Evolutionary conservation across 2,329 filamentous ascomycete species (phyloP), one percentile per base, ranked within the genome.

Genomic region (Clonostachys rosea): DNA sequence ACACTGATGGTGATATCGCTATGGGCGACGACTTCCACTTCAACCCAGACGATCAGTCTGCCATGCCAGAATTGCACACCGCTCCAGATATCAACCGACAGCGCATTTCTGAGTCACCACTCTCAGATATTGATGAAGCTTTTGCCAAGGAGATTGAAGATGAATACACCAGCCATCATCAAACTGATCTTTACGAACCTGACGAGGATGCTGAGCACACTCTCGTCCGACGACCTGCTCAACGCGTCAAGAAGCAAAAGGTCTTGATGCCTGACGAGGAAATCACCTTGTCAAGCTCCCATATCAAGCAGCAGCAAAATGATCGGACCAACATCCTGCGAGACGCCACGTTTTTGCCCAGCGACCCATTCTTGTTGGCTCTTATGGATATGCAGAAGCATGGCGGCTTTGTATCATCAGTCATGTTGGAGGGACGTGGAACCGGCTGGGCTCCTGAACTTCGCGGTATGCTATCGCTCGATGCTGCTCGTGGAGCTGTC

Each of bases 301-400:
- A 92, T 54, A 91, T 99, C 68, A 90, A 89, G 63, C 84, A 87
- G 53, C 90, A 95, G 63, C 91, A 96, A 63, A 78, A 84, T 48
- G 89, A 95, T 62, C 87, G 88, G 53, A 86, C 89, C 42, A 89
- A 87, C 58, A 97, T 97, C 51, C 75, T 96, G 48, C 91, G 87
- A 66, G 81, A 86, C 2, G 83, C 88, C 7, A 83, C 84, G 1
- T 96, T 95, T 67, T 74, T 99, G 41, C 90, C 92, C 2, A 84
- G 89, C 37, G 91, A 99, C 56, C 89, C 91, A 2, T 83, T 92
- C 46, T 76, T 97, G 13, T 77, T 97, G 33, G 89, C 90, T 34
- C 73, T 99, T 18, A 87, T 96, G 74, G 89, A 91, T 57, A 87
- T 96, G 79, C 94, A 96, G 65, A 91, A 87, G 69, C 90, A 81